phyloP scores from a whole-genome alignment of 768 basidiomycete species.

The Rhodotorula diobovata region DNA sequence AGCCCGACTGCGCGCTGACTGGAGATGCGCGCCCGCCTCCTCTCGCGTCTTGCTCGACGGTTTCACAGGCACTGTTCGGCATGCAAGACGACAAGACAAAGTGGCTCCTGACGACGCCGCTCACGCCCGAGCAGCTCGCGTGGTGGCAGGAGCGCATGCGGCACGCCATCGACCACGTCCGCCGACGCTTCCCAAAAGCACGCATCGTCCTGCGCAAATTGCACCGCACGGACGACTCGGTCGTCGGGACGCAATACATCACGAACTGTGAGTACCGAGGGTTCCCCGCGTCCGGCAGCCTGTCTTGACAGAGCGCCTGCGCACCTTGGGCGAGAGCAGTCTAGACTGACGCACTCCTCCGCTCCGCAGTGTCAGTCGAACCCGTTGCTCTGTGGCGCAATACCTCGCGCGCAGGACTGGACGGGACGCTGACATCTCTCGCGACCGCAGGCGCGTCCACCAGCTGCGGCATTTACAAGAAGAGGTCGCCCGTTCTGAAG shows the following conservation, averaged over 20 bases:
- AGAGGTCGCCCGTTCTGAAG: constrained; percentile 26
- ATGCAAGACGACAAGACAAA: constrained; percentile 39
- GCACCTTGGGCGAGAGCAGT: no score
- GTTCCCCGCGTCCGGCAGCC: no score
- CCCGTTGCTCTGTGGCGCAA: no score
- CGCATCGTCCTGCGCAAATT: constrained; percentile 35
- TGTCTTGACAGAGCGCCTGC: background rate
- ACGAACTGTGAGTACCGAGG: constrained; percentile 27
- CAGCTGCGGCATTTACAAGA: constrained; percentile 38
- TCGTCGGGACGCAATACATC: constrained; percentile 37
- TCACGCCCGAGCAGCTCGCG: constrained; percentile 36
- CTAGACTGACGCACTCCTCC: no score
- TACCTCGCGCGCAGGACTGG: no score
- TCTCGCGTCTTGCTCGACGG: background rate
- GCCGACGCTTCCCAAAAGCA: constrained; percentile 28
- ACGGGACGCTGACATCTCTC: no score
- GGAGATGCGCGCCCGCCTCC: background rate
- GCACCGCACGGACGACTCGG: constrained; percentile 33
- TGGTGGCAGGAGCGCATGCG: constrained; percentile 40
- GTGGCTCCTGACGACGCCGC: constrained; percentile 26
- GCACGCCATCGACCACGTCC: constrained; percentile 31
- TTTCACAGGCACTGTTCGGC: constrained; percentile 34
- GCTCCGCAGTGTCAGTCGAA: background rate
- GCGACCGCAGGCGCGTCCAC: constrained; percentile 26
- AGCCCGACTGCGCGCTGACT: no score